Conservation (phyloP, 78 protist species). For the Neovahlkampfia damariscottae region DNA sequence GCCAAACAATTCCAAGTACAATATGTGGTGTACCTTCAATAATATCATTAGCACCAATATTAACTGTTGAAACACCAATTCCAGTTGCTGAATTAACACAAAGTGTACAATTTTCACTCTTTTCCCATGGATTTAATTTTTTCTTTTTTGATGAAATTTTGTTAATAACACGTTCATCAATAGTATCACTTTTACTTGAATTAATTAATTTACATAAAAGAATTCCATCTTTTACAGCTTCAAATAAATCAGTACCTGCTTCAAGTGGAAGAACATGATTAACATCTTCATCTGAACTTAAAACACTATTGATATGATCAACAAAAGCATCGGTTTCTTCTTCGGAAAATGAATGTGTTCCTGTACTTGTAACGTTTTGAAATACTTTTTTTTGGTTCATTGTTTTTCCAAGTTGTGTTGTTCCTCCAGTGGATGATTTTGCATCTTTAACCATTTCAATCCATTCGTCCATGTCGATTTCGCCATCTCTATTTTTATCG, state of each 20-base stretch:
- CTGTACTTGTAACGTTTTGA: background rate
- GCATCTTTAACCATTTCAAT: too few species aligned
- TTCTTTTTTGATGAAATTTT: too few species aligned
- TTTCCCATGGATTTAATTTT: conserved; percentile 35
- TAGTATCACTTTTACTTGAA: conserved; percentile 70
- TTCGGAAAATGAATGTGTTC: conserved; percentile 50
- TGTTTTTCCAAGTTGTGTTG: too few species aligned
- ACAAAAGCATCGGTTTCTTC: conserved; percentile 63
- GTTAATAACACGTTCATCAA: conserved; percentile 87
- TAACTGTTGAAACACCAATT: conserved; percentile 76
- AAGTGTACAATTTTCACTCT: conserved; percentile 56
- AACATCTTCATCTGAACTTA: conserved; percentile 53
- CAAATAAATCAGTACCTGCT: conserved; percentile 26
- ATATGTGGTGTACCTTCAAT: conserved; percentile 62
- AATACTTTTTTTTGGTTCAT: too few species aligned
- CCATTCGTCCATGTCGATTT: background rate
- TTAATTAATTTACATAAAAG: conserved; percentile 74
- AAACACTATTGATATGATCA: conserved; percentile 60
- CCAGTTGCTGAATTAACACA: conserved; percentile 76
- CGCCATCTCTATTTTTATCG: background rate
- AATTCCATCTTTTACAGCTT: conserved; percentile 21
- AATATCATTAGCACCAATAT: conserved; percentile 72
- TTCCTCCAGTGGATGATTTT: too few species aligned
- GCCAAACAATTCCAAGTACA: conserved; percentile 90
- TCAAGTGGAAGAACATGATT: background rate